phyloP scores from a whole-genome alignment of 805 yeast genomes.

The Nakazawaea molendinolei region DNA sequence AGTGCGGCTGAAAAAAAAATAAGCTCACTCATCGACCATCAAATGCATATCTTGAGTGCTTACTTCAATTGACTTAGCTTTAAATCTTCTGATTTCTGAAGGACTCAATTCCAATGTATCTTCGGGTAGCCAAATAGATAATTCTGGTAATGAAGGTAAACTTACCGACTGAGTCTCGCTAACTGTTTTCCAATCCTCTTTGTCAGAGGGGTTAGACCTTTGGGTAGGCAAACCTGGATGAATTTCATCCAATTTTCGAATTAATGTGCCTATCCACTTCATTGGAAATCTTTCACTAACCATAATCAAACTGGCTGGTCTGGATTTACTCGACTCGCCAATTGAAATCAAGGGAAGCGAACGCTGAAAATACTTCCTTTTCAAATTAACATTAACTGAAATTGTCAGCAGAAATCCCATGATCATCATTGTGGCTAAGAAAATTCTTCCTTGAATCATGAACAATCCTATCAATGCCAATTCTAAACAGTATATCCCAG shows the following conservation, averaged over 20 bases:
- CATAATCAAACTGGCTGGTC: no score
- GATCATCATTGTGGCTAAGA: conserved; percentile 48
- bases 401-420: conserved; percentile 46
- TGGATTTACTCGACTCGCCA: no score
- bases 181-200: no score
- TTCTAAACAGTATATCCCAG: conserved; percentile 80
- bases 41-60: no score
- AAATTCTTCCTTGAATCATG: conserved; percentile 36
- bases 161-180: no score
- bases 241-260: no score
- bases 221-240: no score
- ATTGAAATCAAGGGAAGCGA: conserved; percentile 16
- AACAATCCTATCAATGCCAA: conserved; percentile 72
- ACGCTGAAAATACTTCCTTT: conserved; percentile 18
- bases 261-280: no score
- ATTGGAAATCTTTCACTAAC: no score
- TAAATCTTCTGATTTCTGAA: neutral
- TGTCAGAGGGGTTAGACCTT: no score
- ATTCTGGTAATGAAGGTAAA: neutral
- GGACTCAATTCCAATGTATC: neutral
- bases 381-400: conserved; percentile 36
- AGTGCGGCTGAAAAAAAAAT: no score
- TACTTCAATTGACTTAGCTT: conserved; percentile 1
- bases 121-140: conserved; percentile 1
- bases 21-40: no score